These are phyloP conservation scores for Trichoderma koningii DNA, from an alignment of 2,329 filamentous ascomycete genomes.

Conservation along the genomic window DNA sequence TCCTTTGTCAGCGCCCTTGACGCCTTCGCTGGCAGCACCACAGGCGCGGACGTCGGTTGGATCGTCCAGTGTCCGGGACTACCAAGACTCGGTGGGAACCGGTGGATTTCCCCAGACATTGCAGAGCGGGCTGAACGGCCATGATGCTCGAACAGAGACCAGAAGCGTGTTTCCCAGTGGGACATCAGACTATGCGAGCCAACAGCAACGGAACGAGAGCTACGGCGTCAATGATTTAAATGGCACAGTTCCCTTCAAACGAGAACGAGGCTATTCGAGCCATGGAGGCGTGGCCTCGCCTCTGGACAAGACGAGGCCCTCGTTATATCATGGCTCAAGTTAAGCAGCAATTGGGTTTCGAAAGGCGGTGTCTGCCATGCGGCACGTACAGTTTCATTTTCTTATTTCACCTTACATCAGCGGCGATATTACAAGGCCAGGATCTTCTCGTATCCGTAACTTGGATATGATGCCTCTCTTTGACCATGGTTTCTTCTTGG, in stretches of 20 bases:
- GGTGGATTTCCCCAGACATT: slow-evolving; percentile 56
- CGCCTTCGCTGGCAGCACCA: slow-evolving; percentile 31
- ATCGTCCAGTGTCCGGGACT: slow-evolving; percentile 46
- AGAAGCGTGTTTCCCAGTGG: slow-evolving; percentile 48
- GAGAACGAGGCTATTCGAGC: slow-evolving; percentile 21
- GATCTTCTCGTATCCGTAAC: background rate
- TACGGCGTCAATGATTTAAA: slow-evolving; percentile 12
- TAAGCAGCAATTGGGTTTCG: background rate
- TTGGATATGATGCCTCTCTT: background rate
- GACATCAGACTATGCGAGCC: slow-evolving; percentile 33
- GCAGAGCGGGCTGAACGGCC: slow-evolving; percentile 33
- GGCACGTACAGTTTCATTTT: background rate
- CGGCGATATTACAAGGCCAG: background rate
- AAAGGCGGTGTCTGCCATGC: background rate
- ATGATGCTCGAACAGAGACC: slow-evolving; percentile 47
- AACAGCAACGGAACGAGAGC: slow-evolving; percentile 21
- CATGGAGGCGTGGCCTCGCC: slow-evolving; percentile 5
- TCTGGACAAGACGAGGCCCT: slow-evolving; percentile 3
- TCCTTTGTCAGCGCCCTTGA: slow-evolving; percentile 50
- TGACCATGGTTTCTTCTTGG: slow-evolving; percentile 3
- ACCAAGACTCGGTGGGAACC: slow-evolving; percentile 53
- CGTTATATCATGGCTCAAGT: slow-evolving; percentile 1
- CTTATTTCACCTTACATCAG: background rate
- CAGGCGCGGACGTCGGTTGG: slow-evolving; percentile 31
- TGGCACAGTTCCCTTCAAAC: slow-evolving; percentile 11